Evolutionary conservation across 352 stramenopile genomes (phyloP).

Genomic region (Globisporangium cylindrosporum): DNA sequence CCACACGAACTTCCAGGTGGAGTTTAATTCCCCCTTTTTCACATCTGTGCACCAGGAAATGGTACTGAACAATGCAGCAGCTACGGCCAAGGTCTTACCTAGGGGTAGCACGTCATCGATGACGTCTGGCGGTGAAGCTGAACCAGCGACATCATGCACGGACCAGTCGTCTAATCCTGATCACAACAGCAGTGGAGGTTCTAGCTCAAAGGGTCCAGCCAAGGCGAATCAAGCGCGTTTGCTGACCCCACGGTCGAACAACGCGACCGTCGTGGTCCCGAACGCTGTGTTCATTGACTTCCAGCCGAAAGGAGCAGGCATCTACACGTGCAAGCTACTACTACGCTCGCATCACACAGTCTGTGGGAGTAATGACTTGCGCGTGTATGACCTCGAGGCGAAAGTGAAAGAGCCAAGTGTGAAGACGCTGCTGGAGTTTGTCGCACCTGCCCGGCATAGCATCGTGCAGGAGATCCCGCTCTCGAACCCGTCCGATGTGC

Average conservation of each 20-base stretch:
- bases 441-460: constrained; percentile 77
- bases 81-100: constrained; percentile 1
- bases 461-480: constrained; percentile 92
- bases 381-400: constrained; percentile 80
- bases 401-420: constrained; percentile 87
- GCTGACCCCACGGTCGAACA: constrained; percentile 38
- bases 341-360: constrained; percentile 53
- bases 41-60: constrained; percentile 54
- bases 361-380: constrained; percentile 71
- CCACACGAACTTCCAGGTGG: constrained; percentile 58
- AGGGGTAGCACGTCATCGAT: constrained; percentile 9
- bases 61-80: constrained; percentile 27
- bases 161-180: constrained; percentile 10
- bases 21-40: constrained; percentile 90
- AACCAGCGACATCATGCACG: constrained; percentile 3
- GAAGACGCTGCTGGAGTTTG: constrained; percentile 87
- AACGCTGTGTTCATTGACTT: constrained; percentile 74
- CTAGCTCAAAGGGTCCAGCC: constrained; percentile 19
- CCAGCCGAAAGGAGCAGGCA: constrained; percentile 63
- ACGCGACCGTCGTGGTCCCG: constrained; percentile 17
- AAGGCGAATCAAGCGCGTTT: constrained; percentile 56
- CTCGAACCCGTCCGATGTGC: constrained; percentile 80
- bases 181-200: neutral
- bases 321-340: constrained; percentile 71
- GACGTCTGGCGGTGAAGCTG: neutral